Evolutionary conservation across 257 asterid species (phyloP).

Genomic region (Ocimum tenuiflorum): DNA sequence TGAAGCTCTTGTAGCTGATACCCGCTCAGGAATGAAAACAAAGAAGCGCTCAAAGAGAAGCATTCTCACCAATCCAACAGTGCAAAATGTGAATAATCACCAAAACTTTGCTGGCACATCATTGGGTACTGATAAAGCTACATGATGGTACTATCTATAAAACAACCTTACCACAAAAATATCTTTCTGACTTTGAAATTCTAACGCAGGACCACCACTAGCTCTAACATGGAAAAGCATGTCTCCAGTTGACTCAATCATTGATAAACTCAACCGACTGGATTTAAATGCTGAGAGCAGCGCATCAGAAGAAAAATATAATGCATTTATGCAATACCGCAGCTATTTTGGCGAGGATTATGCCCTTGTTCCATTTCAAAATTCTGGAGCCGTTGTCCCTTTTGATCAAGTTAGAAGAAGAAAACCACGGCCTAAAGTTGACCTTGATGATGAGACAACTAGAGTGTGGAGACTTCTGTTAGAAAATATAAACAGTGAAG

Average conservation of each 20-base stretch:
- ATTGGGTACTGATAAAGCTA: constrained; percentile 31
- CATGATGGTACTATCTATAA: constrained; percentile 11
- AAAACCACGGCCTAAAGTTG: constrained; percentile 62
- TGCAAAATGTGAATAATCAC: constrained; percentile 26
- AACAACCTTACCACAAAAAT: neutral
- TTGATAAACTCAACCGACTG: constrained; percentile 45
- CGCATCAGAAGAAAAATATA: constrained; percentile 20
- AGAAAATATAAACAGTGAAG: constrained; percentile 50
- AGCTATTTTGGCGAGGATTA: constrained; percentile 30
- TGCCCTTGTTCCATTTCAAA: constrained; percentile 68
- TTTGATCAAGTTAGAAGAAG: constrained; percentile 43
- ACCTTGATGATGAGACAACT: constrained; percentile 63
- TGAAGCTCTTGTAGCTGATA: constrained; percentile 46
- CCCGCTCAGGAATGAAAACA: constrained; percentile 30
- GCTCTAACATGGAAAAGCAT: constrained; percentile 45
- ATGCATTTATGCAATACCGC: constrained; percentile 30
- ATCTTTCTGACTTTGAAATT: constrained; percentile 17
- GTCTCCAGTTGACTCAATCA: constrained; percentile 41
- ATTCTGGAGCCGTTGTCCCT: constrained; percentile 59
- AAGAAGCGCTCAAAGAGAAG: constrained; percentile 58
- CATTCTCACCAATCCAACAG: constrained; percentile 31
- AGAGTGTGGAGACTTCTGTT: constrained; percentile 60
- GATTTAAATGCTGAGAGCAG: constrained; percentile 41
- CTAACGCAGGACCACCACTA: constrained; percentile 51
- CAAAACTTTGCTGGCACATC: constrained; percentile 26